Evolutionary conservation across 169 alveolate genomes (phyloP), one percentile per base, ranked within the genome.

Genomic region (Cyclospora cayetanensis): DNA sequence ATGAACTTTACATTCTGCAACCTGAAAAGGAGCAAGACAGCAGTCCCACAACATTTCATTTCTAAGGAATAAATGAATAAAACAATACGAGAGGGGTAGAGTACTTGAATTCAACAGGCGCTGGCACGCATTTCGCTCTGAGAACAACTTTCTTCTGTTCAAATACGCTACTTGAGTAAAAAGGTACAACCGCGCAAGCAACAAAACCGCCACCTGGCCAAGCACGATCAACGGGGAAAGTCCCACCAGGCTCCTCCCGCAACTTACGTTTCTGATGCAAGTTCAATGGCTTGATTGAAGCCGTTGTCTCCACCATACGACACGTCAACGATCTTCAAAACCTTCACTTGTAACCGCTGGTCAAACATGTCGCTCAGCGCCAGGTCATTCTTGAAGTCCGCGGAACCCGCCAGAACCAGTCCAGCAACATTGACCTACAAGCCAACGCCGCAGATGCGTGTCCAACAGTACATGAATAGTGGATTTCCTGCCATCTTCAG

Each of bases 241-340:
- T 50, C 80, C 22, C 80, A 12, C 29, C 29, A 9, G 29, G 9
- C 15, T 74, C 60, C 65, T 27, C 29, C 11, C 5, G 11, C 25
- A 5, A 18, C 93, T 43, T 70, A 90, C 93, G 93, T 43, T 25
- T 90, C 93, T 5, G 90, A 55, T 3, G 90, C 76, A 86, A 90
- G 93, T 29, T 90, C 93, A 82, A 98, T 99, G 50, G 99, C 99
- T 94, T 99, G 99, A 87, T 98, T 98, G 90, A 99, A 98, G 7
- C 99, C 99, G 94, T 98, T 98, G 95, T 99, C 99, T 12, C 99
- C 99, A n/a, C 99, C 99, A 93, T 99, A 99, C 35, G 97, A 94
- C 20, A 99, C 99, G 94, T 99, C 99, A 0, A 99, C 99, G 31
- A 99, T 95, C 92, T 98, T 97, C 34, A 98, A 83, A 43, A 99